phyloP scores from a whole-genome alignment of 495 filamentous ascomycete genomes.

The Podospora conica region DNA sequence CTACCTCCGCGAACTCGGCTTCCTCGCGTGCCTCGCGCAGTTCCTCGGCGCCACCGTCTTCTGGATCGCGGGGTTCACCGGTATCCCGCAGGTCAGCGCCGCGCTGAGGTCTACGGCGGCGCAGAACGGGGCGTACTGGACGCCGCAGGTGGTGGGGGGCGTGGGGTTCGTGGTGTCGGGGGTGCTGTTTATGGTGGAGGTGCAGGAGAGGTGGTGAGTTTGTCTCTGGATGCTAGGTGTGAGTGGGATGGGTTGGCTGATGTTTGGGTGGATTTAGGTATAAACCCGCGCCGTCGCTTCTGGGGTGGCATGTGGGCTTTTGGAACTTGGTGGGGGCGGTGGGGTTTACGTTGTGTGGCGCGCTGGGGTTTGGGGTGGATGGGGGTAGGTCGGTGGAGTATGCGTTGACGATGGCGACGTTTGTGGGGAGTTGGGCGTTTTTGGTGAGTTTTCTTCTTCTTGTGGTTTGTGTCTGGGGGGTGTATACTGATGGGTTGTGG shows the following conservation, averaged over 20 bases:
- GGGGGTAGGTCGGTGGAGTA: constrained; percentile 47
- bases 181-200: constrained; percentile 62
- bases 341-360: constrained; percentile 64
- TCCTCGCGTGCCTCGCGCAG: constrained; percentile 56
- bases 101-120: constrained; percentile 27
- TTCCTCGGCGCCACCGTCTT: constrained; percentile 59
- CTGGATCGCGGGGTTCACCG: constrained; percentile 63
- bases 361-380: constrained; percentile 45
- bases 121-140: constrained; percentile 56
- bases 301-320: constrained; percentile 50
- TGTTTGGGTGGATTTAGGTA: constrained; percentile 35
- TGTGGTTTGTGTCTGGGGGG: background rate
- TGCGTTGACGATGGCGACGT: constrained; percentile 53
- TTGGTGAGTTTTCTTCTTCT: constrained; percentile 29
- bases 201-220: constrained; percentile 53
- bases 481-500: background rate
- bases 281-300: constrained; percentile 46
- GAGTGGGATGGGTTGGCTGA: too few species aligned
- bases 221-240: too few species aligned
- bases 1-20: constrained; percentile 59
- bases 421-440: constrained; percentile 67
- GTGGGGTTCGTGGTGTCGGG: constrained; percentile 55
- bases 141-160: constrained; percentile 63
- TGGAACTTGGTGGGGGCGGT: constrained; percentile 50
- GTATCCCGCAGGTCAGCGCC: constrained; percentile 52